phyloP scores from a whole-genome alignment of 805 yeast genomes.

The Cyberlindnera mississippiensis region DNA sequence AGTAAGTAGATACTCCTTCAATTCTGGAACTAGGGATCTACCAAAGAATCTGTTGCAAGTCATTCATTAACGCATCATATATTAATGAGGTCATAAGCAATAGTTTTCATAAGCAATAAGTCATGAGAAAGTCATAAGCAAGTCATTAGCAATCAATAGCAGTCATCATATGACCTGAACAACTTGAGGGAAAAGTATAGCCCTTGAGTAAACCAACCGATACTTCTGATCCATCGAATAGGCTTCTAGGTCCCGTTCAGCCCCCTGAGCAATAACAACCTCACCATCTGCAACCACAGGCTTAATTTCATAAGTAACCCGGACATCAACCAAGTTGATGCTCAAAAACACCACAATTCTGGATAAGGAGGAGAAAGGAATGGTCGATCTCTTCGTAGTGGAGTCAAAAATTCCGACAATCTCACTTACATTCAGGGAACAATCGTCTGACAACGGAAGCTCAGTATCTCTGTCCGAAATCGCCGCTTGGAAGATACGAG shows the following conservation, averaged over 20 bases:
- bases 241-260: not conserved
- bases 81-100: no score
- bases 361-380: not conserved
- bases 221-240: not conserved
- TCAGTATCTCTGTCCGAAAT: not conserved
- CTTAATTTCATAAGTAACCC: conserved; percentile 2
- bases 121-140: no score
- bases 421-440: not conserved
- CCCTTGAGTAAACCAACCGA: conserved; percentile 1
- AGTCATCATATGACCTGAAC: not conserved
- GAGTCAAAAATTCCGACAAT: conserved; percentile 2
- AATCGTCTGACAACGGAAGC: not conserved
- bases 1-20: no score
- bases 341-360: conserved; percentile 2
- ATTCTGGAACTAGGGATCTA: no score
- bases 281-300: no score
- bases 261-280: no score
- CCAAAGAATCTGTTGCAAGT: no score
- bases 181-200: not conserved
- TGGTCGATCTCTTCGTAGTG: not conserved
- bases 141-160: no score
- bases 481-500: not conserved
- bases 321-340: not conserved
- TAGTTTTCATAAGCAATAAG: no score
- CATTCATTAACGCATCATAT: no score